Evolutionary conservation across 2,329 filamentous ascomycete genomes (phyloP), one percentile per base, ranked within the genome.

Genomic region (Nothopassalora personata): DNA sequence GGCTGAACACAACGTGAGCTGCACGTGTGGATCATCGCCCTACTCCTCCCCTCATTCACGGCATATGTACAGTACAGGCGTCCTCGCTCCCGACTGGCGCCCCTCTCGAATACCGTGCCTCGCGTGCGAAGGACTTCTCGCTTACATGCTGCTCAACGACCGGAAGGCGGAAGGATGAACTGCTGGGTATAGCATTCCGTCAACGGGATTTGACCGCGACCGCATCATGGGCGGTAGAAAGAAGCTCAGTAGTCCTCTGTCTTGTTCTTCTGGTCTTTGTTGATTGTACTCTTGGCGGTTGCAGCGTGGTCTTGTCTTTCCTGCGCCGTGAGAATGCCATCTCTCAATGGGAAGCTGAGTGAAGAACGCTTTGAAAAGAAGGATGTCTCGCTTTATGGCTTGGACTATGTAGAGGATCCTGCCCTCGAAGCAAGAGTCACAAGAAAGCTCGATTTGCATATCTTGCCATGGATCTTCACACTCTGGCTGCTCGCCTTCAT

Each of bases 401-500:
- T 28, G 3, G 36, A 53, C 1, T 55, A 61, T 23, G 43, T 53
- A 7, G 39, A 43, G 19, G 60, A 64, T 31, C 49, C 59, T 1
- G 45, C 19, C 5, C 11, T 30, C 5, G 62, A 64, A 18, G 34
- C 46, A n/a, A 18, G 70, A 33, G 69, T 79, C 34, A 78, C 73
- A 11, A 67, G 73, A 23, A 77, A 76, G 51, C 73, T 79, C 53
- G 77, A 79, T 64, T 56, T 65, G 0, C 76, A 75, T 50, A 72
- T 79, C 31, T 64, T 80, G 10, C 77, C 77, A 4, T 78, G 75
- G 76, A 70, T 79, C 5, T 79, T 79, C 50, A 68, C 71, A 9
- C 70, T 80, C 13, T 79, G 76, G 75, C 72, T 79, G 4, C 70
- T 79, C n/a, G 75, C 77, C 7, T 79, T 79, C 69, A 79, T 80